Evolutionary conservation across 768 basidiomycete species (phyloP).

Genomic region (Hortiboletus campestris): DNA sequence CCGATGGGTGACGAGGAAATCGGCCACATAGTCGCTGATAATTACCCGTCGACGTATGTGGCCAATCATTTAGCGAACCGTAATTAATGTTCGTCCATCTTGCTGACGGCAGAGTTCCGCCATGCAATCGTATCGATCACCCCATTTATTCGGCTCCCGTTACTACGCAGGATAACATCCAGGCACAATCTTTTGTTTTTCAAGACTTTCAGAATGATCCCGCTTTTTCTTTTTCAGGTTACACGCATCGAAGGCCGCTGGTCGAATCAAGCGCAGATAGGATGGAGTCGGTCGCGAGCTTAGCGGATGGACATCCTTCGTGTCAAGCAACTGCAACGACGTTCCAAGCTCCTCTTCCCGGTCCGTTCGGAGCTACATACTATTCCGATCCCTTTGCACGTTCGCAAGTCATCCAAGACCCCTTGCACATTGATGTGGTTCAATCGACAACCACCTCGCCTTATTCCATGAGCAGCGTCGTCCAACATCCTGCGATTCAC

Average conservation of each 20-base stretch:
- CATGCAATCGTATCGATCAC: neutral
- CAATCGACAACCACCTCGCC: neutral
- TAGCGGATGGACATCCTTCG: neutral
- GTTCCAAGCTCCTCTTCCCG: no score
- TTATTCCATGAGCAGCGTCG: neutral
- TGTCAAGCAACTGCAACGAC: neutral
- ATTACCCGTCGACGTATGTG: neutral
- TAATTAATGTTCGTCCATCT: neutral
- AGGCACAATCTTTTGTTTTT: neutral
- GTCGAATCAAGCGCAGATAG: neutral
- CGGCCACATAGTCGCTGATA: neutral
- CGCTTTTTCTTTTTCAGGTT: neutral
- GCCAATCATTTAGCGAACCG: neutral
- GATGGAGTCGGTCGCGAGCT: neutral
- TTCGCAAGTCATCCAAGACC: neutral
- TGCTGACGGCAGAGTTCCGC: neutral
- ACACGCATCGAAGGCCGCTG: neutral
- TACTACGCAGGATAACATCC: neutral
- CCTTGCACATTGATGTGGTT: neutral
- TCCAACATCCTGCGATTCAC: neutral
- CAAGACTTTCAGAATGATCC: neutral
- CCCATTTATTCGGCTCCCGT: neutral
- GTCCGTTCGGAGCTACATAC: neutral
- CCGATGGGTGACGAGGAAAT: neutral
- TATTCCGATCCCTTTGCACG: neutral